Evolutionary conservation across 768 basidiomycete genomes (phyloP).

Genomic region (Tubosaeta sp.): DNA sequence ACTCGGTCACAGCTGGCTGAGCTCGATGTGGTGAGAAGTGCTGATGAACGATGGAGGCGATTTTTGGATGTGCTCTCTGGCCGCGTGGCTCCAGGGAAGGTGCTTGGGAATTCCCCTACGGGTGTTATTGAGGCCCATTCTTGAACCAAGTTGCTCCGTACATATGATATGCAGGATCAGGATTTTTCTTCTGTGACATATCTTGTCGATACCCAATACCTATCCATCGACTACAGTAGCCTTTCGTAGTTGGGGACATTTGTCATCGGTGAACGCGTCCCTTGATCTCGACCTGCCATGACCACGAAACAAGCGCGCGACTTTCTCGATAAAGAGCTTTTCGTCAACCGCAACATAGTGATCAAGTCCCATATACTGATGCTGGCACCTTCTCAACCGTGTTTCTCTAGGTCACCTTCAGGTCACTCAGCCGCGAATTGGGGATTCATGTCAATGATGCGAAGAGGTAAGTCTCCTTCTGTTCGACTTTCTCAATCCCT

Average conservation of each 20-base stretch:
- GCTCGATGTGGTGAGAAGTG: constrained; percentile 8
- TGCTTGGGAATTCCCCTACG: background rate
- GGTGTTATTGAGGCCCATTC: background rate
- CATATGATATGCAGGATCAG: too few relatives aligned
- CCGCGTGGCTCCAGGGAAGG: background rate
- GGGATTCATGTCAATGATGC: constrained; percentile 72
- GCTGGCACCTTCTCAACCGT: background rate
- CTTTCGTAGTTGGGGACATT: too few relatives aligned
- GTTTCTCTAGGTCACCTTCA: constrained; percentile 64
- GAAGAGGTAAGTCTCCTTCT: constrained; percentile 51
- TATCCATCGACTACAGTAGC: too few relatives aligned
- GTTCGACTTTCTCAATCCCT: background rate
- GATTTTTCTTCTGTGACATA: background rate
- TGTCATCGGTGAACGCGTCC: too few relatives aligned
- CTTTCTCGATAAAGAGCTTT: constrained; percentile 45
- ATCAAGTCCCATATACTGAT: background rate
- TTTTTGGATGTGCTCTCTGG: constrained; percentile 14
- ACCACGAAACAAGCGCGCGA: constrained; percentile 31
- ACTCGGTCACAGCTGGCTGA: constrained; percentile 40
- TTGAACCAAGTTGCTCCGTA: background rate
- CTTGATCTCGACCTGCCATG: too few relatives aligned
- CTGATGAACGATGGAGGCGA: constrained; percentile 20
- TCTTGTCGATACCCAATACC: too few relatives aligned
- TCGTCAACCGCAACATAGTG: constrained; percentile 42
- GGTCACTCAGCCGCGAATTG: constrained; percentile 68